Percentiles rank a stretch among this genome's conserved stretches.
These are phyloP conservation scores for Pythium aphanidermatum DNA, from an alignment of 352 stramenopile genomes.

Conservation along the genomic window DNA sequence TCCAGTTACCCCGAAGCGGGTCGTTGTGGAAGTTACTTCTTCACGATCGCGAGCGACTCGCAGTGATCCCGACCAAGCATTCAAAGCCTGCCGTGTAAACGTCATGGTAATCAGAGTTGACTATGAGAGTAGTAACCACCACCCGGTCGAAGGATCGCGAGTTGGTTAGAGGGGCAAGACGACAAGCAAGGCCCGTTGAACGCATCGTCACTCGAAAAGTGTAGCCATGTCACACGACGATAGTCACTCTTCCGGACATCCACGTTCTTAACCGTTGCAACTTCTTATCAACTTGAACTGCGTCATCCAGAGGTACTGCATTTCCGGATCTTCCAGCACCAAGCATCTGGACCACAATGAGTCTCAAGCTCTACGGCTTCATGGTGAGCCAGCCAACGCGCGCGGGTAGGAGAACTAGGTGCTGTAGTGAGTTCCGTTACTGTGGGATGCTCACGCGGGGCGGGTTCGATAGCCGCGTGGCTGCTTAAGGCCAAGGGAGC, in stretches of 20 bases:
- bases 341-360: conserved; percentile 4
- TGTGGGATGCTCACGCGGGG: background rate
- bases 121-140: conserved; percentile 4
- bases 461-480: conserved; percentile 19
- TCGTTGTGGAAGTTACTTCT: no score
- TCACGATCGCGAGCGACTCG: conserved; percentile 4
- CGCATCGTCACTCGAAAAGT: no score
- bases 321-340: background rate
- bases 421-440: no score
- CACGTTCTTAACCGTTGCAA: no score
- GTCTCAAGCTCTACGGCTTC: conserved; percentile 14
- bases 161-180: no score
- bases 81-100: conserved; percentile 7
- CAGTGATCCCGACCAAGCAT: conserved; percentile 4
- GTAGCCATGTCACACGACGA: no score
- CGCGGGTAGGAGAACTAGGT: conserved; percentile 2
- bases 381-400: conserved; percentile 9
- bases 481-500: conserved; percentile 31
- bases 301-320: background rate
- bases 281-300: no score
- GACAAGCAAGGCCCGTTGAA: no score
- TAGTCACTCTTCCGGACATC: no score
- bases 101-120: conserved; percentile 11
- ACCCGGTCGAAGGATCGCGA: conserved; percentile 6
- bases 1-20: background rate